Evolutionary conservation across 192 early-diverging fungal species (phyloP), one percentile per base, ranked within the genome.

Genomic region (Cladochytrium replicatum): DNA sequence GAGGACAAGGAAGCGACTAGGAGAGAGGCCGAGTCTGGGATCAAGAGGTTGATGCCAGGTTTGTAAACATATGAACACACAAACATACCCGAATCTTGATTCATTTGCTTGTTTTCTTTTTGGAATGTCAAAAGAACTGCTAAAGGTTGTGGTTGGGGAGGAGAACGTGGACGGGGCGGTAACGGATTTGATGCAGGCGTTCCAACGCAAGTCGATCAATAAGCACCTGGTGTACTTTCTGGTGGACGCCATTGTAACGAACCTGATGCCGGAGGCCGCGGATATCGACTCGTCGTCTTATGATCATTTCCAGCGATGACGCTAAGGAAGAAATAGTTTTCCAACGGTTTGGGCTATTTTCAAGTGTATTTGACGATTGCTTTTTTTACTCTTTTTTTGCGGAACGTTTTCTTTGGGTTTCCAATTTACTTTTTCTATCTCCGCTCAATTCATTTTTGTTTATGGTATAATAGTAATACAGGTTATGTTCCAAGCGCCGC

Each of bases 191-290:
- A 15, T 67, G 1, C 43, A 61, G 23, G 50, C 54, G 38, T 48
- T 67, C 30, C 63, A 67, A 24, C 32, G 39, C 46, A 42, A 62
- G 44, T 19, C 29, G 2, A 66, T 60, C 45, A 67, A 63, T 37
- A 67, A 67, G 44, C 64, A 67, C 32, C 39, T 67, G 4, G 4
- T 67, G 23, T 67, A 29, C 31, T 23, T 66, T 9, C 46, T 64
- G 7, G 15, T 67, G 23, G 64, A 67, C 32, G 26, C 53, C 7
- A 48, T 65, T 17, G n/a, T 65, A 17, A 41, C 32, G 9, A 60
- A 67, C 28, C 13, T 67, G 6, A 43, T 28, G 17, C 62, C 63
- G 4, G 60, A 66, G 45, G 21, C 9, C 6, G 52, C 43, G 28
- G 40, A 41, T n/a, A n/a, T n/a, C n/a, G n/a, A n/a, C n/a, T n/a